Evolutionary conservation across 2,329 filamentous ascomycete genomes (phyloP), one percentile per base, ranked within the genome.

Genomic region (Sporothrix schenckii): DNA sequence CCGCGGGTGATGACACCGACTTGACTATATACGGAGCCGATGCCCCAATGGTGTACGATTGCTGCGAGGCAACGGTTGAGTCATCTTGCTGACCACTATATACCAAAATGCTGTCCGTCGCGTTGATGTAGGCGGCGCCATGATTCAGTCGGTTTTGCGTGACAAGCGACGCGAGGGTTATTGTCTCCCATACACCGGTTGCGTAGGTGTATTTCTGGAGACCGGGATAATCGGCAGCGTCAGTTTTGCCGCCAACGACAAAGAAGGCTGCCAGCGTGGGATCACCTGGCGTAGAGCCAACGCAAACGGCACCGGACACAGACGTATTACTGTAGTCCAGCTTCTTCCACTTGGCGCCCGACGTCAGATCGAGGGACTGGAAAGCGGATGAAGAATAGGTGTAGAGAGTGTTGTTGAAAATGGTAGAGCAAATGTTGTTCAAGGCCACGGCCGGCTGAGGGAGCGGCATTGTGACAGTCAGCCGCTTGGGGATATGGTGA

Each of bases 391-490:
- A 81, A 6, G 92, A 92, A 79, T 92, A 97, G 60, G 91, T 89
- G 82, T 96, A 98, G 68, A 98, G 87, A 14, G 89, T 93, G 79
- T 93, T 89, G 77, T 93, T 85, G 82, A 92, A 85, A 72, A 97
- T 86, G 77, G 91, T 88, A 71, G 93, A 93, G 81, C 94, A 98
- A 76, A 92, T 89, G 80, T 90, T 88, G 79, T 89, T 87, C 78
- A 97, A 82, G 73, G 89, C 83, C 77, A 88, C 85, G 68, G 86
- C 82, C 68, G 93, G 93, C 77, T 88, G 81, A 65, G 93, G 92
- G 70, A 90, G 83, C 77, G 88, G 83, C 93, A 96, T 96, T 68
- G 74, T 80, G 44, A 9, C 27, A 24, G 49, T 34, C 24, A 13
- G 27, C 41, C 69, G 24, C 11, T 11, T 30, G 27, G 34, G n/a